Base-by-base conservation (phyloP, 768 basidiomycete genomes). In the Boletus tylopilopsis region DNA sequence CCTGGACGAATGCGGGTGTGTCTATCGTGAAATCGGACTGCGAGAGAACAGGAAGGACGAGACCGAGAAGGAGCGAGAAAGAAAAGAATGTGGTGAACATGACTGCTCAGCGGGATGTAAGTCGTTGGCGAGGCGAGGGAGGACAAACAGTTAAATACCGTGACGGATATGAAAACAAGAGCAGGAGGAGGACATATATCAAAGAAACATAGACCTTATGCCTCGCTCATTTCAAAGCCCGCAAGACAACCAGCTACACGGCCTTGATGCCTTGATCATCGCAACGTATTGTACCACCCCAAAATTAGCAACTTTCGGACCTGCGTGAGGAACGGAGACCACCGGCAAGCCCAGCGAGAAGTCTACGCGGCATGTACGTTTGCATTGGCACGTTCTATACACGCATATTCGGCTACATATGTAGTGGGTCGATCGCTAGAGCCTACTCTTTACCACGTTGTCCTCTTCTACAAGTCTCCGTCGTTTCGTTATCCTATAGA, bases 31-130 rank as follows among this genome's bases (percentile, higher is more conserved):
- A 77, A 18, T 69, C 73, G 50, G 53, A 55, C 37, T 62, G 61
- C 1, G 87, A 82, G 46, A 77, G 57, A 47, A 73, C 82, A 62
- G 71, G 71, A 54, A 63, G 73, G 61, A 80, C 58, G 66, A 82
- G 71, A 57, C 73, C 63, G 62, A 77, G 68, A 73, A 89, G 70
- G 82, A 90, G 79, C 61, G 85, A 75, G 71, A 80, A 64, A 52
- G 78, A 76, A 87, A 88, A 44, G 87, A 90, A 70, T 71, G 89
- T 87, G 73, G 80, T 72, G 78, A 82, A 83, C 89, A 90, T 91
- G 70, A 67, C 69, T 57, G 54, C 53, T 53, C 54, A 34, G 56
- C 29, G 33, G 54, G 39, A 34, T 2, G 22, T 44, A 21, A 33
- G 41, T 34, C 10, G 36, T 13, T 24, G n/a, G n/a, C n/a, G 29